Evolutionary conservation across 2,329 filamentous ascomycete genomes (phyloP), one percentile per base, ranked within the genome.

Genomic region (Zasmidium citrigriseum): DNA sequence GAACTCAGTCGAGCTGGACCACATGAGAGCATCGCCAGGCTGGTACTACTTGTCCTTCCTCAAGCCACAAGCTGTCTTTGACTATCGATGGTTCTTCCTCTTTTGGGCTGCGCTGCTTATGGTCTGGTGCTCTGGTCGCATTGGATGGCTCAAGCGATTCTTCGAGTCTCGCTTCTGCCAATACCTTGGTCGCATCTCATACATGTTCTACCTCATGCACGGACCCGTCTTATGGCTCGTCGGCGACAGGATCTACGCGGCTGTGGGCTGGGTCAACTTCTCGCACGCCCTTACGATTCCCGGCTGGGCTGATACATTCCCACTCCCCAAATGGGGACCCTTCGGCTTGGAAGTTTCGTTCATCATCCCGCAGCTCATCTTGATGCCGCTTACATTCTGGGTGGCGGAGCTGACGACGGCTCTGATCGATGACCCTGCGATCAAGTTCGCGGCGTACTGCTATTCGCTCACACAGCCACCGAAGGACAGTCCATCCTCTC

Each of bases 211-310:
- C 71, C 76, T 89, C 9, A 78, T 88, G 11, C 86, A 89, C 63
- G 86, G 86, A 0, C 86, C 86, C 0, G 70, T 89, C 1, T 73
- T 89, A 0, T 82, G 78, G 77, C 78, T 78, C 0, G 53, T 88
- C 1, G 86, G 85, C 2, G 85, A 90, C 68, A 77, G 87, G 41
- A 22, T 90, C 1, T 89, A 89, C 70, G 78, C 82, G 4, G 83
- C 84, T 7, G 78, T 80, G 0, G 87, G 88, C 10, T 86, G 82
- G 76, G 67, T 73, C 2, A 79, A 80, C 47, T 73, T 78, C 1
- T 73, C 76, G 14, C 80, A 86, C 61, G 68, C 77, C 24, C 68
- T 79, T n/a, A 74, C 79, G 34, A 79, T 88, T 25, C 78, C 81
- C 0, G 71, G 76, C 3, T 89, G 86, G 85, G 76, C 82, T 21